phyloP scores from a whole-genome alignment of 73 alveolate species.

The Blepharisma stoltei region DNA sequence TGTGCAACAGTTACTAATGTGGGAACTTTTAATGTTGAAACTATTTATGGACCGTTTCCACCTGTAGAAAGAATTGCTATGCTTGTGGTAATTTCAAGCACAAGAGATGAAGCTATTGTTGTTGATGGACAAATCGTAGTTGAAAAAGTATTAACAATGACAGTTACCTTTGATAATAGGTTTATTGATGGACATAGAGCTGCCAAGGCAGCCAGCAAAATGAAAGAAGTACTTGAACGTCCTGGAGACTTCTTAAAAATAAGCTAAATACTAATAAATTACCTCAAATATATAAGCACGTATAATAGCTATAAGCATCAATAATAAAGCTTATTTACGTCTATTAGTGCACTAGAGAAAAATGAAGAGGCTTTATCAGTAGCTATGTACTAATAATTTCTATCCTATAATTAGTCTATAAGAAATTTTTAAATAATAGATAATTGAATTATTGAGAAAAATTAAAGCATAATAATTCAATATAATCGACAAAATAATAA shows the following conservation, averaged over 20 bases:
- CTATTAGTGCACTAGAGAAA: no score
- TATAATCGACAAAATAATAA: no score
- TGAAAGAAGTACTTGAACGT: not conserved
- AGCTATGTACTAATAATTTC: no score
- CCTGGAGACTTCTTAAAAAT: not conserved
- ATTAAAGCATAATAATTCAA: no score
- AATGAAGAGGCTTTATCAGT: no score
- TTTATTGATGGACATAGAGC: conserved; percentile 13
- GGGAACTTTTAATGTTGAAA: not conserved
- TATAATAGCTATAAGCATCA: no score
- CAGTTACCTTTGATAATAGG: not conserved
- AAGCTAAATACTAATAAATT: no score
- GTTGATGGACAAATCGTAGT: conserved; percentile 9
- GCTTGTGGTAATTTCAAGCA: not conserved
- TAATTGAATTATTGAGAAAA: no score
- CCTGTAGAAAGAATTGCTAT: not conserved
- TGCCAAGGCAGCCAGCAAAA: not conserved
- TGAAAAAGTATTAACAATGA: not conserved
- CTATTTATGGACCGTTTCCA: conserved; percentile 16
- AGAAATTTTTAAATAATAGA: no score
- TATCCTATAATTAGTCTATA: no score
- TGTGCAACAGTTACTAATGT: conserved; percentile 1
- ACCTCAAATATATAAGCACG: no score
- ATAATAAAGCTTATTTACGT: no score
- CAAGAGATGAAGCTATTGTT: conserved; percentile 14